Evolutionary conservation across 2,329 filamentous ascomycete species (phyloP).

Genomic region (Alternaria viburni): DNA sequence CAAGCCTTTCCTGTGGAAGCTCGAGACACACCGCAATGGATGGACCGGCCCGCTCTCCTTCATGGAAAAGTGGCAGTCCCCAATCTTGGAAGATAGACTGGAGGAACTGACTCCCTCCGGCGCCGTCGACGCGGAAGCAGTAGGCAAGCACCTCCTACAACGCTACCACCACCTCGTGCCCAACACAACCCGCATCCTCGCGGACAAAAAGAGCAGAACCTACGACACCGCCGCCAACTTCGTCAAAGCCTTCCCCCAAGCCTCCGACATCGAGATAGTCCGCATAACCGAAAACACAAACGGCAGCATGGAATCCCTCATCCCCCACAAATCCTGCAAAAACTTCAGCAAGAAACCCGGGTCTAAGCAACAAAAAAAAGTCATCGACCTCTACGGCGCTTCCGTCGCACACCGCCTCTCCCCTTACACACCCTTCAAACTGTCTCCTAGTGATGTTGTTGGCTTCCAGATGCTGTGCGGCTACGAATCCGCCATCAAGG

Average conservation of each 20-base stretch:
- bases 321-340: constrained; percentile 44
- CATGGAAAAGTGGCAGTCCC: constrained; percentile 62
- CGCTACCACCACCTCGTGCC: constrained; percentile 61
- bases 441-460: constrained; percentile 66
- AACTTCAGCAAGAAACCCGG: constrained; percentile 44
- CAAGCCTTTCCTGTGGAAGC: constrained; percentile 60
- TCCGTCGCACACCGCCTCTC: constrained; percentile 33
- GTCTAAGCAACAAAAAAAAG: constrained; percentile 35
- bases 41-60: constrained; percentile 62
- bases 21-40: constrained; percentile 63
- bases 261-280: constrained; percentile 40
- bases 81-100: constrained; percentile 60
- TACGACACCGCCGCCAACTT: constrained; percentile 44
- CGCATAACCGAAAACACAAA: constrained; percentile 38
- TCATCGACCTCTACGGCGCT: constrained; percentile 37
- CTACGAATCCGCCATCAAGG: constrained; percentile 68
- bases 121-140: constrained; percentile 61
- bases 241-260: constrained; percentile 37
- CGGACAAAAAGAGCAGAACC: constrained; percentile 46
- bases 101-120: constrained; percentile 38
- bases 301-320: constrained; percentile 37
- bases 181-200: constrained; percentile 37
- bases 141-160: constrained; percentile 65
- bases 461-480: constrained; percentile 70
- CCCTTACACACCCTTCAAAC: constrained; percentile 58